Evolutionary conservation across 2,329 filamentous ascomycete genomes (phyloP).

Genomic region (Xylariaceae sp.): DNA sequence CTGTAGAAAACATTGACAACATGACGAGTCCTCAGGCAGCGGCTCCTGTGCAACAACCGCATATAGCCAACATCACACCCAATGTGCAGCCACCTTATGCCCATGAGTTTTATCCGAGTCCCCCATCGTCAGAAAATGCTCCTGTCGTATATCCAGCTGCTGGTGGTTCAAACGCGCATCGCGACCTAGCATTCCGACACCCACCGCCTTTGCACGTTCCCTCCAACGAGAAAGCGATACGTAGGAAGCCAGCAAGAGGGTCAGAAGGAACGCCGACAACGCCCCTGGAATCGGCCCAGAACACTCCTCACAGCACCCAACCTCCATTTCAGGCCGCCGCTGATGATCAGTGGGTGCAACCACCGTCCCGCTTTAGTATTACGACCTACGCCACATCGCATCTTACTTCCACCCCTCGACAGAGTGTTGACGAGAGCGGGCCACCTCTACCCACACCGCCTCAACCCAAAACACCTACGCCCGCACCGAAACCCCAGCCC

Average conservation of each 20-base stretch:
- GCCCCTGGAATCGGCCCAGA: slow-evolving; percentile 36
- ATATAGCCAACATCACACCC: slow-evolving; percentile 8
- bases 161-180: neutral
- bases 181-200: slow-evolving; percentile 13
- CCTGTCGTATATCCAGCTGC: neutral
- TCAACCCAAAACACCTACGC: slow-evolving; percentile 30
- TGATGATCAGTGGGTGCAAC: slow-evolving; percentile 46
- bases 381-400: slow-evolving; percentile 59
- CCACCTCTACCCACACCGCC: slow-evolving; percentile 38
- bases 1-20: slow-evolving; percentile 25
- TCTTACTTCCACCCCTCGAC: slow-evolving; percentile 39
- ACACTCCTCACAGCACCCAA: slow-evolving; percentile 27
- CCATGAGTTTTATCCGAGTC: neutral
- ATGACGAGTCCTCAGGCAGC: neutral
- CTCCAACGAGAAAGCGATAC: slow-evolving; percentile 39
- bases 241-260: slow-evolving; percentile 42
- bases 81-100: neutral
- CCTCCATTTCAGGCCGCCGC: slow-evolving; percentile 11
- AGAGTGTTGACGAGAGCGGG: slow-evolving; percentile 36
- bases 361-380: slow-evolving; percentile 61
- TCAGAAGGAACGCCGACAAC: slow-evolving; percentile 21
- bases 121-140: neutral
- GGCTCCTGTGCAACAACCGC: slow-evolving; percentile 20
- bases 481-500: slow-evolving; percentile 10
- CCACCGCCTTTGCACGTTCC: slow-evolving; percentile 25